These are phyloP conservation scores for Ustilago cynodontis DNA, from an alignment of 1,284 basidiomycete species.

Conservation along the genomic window DNA sequence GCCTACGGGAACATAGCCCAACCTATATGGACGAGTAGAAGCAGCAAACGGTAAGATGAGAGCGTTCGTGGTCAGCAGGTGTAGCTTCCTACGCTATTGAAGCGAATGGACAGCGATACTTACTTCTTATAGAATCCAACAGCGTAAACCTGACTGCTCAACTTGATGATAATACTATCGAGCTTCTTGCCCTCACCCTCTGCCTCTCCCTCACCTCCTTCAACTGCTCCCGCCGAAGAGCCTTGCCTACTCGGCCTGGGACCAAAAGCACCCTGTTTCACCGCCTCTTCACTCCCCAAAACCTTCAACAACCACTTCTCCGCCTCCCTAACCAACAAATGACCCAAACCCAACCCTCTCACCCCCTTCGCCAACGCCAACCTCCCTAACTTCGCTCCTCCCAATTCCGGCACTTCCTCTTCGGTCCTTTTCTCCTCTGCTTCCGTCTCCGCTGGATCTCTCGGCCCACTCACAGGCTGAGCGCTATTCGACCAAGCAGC, in stretches of 20 bases:
- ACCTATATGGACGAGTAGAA: constrained; percentile 8
- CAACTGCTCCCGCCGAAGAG: neutral
- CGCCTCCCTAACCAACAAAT: constrained; percentile 32
- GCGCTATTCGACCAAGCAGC: constrained; percentile 23
- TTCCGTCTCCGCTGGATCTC: constrained; percentile 33
- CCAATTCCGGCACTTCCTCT: constrained; percentile 15
- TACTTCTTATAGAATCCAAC: constrained; percentile 46
- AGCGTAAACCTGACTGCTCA: constrained; percentile 52
- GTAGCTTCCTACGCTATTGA: neutral
- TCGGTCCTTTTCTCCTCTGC: constrained; percentile 33
- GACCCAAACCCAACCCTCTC: constrained; percentile 44
- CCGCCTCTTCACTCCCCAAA: constrained; percentile 15
- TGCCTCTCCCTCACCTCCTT: neutral
- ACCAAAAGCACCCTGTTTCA: constrained; percentile 37
- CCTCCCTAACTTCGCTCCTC: constrained; percentile 47
- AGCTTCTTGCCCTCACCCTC: constrained; percentile 6
- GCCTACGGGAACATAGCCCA: constrained; percentile 43
- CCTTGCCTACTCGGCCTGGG: constrained; percentile 19
- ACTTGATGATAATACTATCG: constrained; percentile 49
- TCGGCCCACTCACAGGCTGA: neutral
- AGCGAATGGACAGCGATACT: neutral
- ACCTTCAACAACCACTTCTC: constrained; percentile 33
- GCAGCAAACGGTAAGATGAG: neutral
- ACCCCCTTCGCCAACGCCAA: constrained; percentile 44
- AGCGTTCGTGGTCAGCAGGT: neutral